Evolutionary conservation across 2,329 filamentous ascomycete species (phyloP), one percentile per base, ranked within the genome.

Genomic region (Sporothrix brunneoviolacea): DNA sequence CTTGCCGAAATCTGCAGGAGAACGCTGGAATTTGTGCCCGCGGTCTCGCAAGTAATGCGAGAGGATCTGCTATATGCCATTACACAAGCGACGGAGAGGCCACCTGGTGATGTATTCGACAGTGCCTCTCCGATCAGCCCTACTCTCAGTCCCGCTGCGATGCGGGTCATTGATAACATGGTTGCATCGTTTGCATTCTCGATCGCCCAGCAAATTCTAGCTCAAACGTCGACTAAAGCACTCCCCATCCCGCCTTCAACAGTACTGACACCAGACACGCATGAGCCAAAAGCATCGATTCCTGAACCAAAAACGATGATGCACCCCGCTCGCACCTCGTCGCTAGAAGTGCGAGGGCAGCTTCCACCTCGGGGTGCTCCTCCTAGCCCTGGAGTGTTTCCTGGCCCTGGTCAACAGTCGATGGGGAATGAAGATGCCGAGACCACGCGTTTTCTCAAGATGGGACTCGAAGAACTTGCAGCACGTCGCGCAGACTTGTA

Each of bases 1-100:
- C 76, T 96, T n/a, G 86, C 88, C 1, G 90, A 97, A 61, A 81
- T 96, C 24, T 95, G 90, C 63, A 82, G 83, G 54, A 79, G 91
- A 52, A 84, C 89, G 2, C 76, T 93, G 9, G 84, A 88, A 55
- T 97, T 96, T 59, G 85, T 97, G 33, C 85, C 88, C 1, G 80
- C 84, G 35, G 83, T 88, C 33, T 86, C 88, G 3, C 81, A 87
- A 48, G 81, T 90, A 19, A 82, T 97, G 70, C 80, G 90, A 47
- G 77, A 81, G 49, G 93, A 97, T 61, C 72, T 97, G 3, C 69
- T 81, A 41, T 73, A 77, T n/a, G 82, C 84, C 32, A 64, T 68
- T 13, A 64, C 72, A 65, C 72, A 68, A 19, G 67, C 68, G 18
- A 61, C 64, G 15, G 55, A 61, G 61, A n/a, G n/a, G n/a, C n/a